These are phyloP conservation scores for Laguncularia racemosa DNA, from an alignment of 345 rosid species.

Conservation along the genomic window DNA sequence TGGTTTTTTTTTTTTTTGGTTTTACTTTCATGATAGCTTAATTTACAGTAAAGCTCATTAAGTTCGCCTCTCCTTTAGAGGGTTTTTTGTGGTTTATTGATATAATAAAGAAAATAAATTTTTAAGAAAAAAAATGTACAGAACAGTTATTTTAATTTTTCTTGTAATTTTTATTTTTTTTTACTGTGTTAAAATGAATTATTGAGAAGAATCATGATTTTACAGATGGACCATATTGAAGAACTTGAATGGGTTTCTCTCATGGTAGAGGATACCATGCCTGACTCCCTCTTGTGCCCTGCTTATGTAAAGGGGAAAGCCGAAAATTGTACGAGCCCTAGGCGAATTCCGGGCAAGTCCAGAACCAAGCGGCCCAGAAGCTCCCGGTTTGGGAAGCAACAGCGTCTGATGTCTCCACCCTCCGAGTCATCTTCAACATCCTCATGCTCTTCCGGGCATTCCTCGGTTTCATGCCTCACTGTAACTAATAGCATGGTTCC, in stretches of 20 bases:
- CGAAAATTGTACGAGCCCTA: constrained; percentile 5
- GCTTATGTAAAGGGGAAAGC: constrained; percentile 3
- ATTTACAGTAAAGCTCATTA: too few relatives aligned
- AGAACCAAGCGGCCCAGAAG: constrained; percentile 34
- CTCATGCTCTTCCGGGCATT: constrained; percentile 19
- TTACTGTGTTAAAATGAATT: neutral
- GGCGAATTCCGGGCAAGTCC: constrained; percentile 31
- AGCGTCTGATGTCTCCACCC: constrained; percentile 8
- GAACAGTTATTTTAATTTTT: neutral
- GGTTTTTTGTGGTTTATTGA: too few relatives aligned
- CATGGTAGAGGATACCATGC: constrained; percentile 36
- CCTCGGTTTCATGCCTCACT: constrained; percentile 12
- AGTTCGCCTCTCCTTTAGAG: too few relatives aligned
- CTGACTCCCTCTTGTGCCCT: constrained; percentile 22
- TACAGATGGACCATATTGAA: constrained; percentile 32
- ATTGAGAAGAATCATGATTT: neutral
- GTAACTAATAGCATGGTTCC: constrained; percentile 7
- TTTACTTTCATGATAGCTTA: too few relatives aligned
- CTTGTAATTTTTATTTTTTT: neutral
- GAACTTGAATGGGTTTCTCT: constrained; percentile 42
- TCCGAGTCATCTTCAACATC: constrained; percentile 17
- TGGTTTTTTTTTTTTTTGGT: too few relatives aligned
- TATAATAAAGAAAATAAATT: too few relatives aligned
- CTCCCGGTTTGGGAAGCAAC: constrained; percentile 9
- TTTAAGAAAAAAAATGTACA: too few relatives aligned